A percentile compares a stretch with the other conserved stretches of the same genome.
Evolutionary conservation across 345 rosid species (phyloP).

Genomic region (Corchorus olitorius): DNA sequence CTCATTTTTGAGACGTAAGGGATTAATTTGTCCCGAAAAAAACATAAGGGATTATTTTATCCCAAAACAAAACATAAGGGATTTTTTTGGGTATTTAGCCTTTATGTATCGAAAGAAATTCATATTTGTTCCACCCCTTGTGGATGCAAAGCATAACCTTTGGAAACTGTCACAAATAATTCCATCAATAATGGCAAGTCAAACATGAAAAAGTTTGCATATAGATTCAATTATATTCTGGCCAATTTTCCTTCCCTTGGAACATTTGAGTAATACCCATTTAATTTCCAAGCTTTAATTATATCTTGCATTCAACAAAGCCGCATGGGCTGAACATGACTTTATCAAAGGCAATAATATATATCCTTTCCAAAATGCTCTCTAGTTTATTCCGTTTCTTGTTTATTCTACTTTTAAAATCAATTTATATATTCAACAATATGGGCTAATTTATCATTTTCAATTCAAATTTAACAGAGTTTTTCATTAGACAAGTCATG

Average conservation of each 20-base stretch:
- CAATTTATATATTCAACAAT: too few relatives aligned
- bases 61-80: too few relatives aligned
- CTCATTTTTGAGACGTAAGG: too few relatives aligned
- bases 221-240: not conserved
- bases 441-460: not conserved
- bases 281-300: not conserved
- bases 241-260: not conserved
- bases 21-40: too few relatives aligned
- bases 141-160: slow-evolving; percentile 24
- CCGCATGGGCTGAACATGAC: not conserved
- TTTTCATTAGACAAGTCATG: slow-evolving; percentile 35
- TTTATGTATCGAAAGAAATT: not conserved
- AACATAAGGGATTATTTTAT: too few relatives aligned
- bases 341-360: not conserved
- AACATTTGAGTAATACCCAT: not conserved
- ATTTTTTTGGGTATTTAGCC: too few relatives aligned
- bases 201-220: too few relatives aligned
- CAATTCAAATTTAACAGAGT: slow-evolving; percentile 13
- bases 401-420: too few relatives aligned
- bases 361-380: not conserved
- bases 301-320: not conserved
- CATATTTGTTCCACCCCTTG: slow-evolving; percentile 35
- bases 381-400: too few relatives aligned
- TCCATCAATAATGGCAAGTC: too few relatives aligned
- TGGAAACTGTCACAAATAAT: not conserved